Base-by-base conservation (phyloP, 371 early-diverging fungal genomes). In the Mitosporidium daphniae region DNA sequence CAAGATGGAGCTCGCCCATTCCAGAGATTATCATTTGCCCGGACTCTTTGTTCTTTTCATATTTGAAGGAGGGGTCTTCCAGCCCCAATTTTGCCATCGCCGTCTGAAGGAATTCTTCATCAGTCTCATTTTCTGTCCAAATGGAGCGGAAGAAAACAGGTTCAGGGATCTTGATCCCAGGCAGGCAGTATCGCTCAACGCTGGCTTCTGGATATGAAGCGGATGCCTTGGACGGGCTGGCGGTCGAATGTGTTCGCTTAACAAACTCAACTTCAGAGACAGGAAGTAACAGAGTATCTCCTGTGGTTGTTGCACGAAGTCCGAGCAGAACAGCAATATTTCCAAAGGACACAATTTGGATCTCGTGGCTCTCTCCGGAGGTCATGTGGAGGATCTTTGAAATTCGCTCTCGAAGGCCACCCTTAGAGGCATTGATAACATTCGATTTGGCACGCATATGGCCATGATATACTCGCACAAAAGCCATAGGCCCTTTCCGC, bases 1-100 rank as follows among this genome's bases (percentile, higher is more conserved):
- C 89, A 12, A 84, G 40, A 38, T 86, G 89, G 23, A 86, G 51
- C 37, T 82, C 84, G 4, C 89, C 89, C 80, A 82, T 80, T 1
- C 86, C 86, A 28, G 63, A 55, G n/a, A 86, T 41, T 25, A 82
- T 36, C 3, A 57, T 60, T 34, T 86, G 86, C 0, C 77, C 74
- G 3, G 74, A 67, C 24, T 80, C 82, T 20, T 50, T 51, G 32
- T 80, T 69, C 4, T 44, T 44, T 25, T 55, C 40, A 3, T 72
- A 46, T 20, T 51, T 56, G 9, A 84, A 35, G 0, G 71, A 70
- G 3, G 86, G 89, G 32, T 86, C 89, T 41, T 86, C 86, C 6
- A 69, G 48, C 2, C 55, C 37, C 23, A 84, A 35, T 3, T 53
- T 53, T 4, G 49, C 48, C 10, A 86, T 45, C 0, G 74, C 68